Conservation (phyloP, 805 yeast genomes). For the Starmera amethionina region DNA sequence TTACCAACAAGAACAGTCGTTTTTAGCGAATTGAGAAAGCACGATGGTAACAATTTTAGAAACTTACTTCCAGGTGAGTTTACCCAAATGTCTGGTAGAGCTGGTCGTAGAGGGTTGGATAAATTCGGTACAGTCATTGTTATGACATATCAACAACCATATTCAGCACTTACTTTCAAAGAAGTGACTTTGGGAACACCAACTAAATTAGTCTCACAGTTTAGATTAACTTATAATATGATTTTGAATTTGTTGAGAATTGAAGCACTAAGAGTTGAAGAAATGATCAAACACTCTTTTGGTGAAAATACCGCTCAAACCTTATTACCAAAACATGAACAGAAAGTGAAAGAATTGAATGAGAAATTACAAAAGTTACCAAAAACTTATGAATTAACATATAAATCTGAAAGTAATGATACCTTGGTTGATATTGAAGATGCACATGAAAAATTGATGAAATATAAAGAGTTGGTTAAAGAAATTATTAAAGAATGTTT, state of each 20-base stretch:
- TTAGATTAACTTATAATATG: constrained; percentile 93
- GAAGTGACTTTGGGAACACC: constrained; percentile 84
- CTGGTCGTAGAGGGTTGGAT: constrained; percentile 96
- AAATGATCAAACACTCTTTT: constrained; percentile 93
- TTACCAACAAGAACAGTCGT: constrained; percentile 95
- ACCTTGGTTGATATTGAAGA: constrained; percentile 33
- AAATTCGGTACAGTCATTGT: constrained; percentile 89
- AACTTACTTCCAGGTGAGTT: constrained; percentile 90
- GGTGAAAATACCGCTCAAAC: constrained; percentile 85
- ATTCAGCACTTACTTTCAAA: constrained; percentile 50
- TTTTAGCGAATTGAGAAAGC: constrained; percentile 75
- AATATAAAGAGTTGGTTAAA: constrained; percentile 34
- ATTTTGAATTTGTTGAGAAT: constrained; percentile 83
- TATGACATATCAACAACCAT: constrained; percentile 69
- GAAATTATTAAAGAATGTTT: constrained; percentile 39
- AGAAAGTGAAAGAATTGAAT: constrained; percentile 45
- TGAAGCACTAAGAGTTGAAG: constrained; percentile 94
- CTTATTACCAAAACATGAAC: constrained; percentile 76
- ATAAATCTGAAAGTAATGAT: constrained; percentile 27
- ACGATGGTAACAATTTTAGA: constrained; percentile 81
- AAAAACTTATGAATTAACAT: constrained; percentile 10
- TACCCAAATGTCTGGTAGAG: constrained; percentile 98
- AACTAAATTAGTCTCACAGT: constrained; percentile 83
- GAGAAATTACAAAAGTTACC: constrained; percentile 31
- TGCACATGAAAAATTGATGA: constrained; percentile 33